Base-by-base conservation (phyloP, 306 rosid species). In the Malus orientalis region DNA sequence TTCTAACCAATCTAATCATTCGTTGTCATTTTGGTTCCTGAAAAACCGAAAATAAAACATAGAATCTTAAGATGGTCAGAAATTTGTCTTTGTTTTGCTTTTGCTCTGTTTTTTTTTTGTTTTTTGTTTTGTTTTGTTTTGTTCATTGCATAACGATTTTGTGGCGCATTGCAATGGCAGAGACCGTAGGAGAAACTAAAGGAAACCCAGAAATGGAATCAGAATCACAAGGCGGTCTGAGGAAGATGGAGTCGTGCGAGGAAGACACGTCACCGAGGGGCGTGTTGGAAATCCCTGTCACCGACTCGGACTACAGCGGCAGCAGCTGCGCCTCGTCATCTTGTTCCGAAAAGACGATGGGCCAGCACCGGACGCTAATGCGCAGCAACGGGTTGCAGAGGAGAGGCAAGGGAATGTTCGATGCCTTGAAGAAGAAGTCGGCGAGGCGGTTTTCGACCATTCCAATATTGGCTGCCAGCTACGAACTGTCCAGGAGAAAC, bases 191-290 rank as follows among this genome's bases (percentile, higher is more conserved):
- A 33, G 79, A 76, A 76, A 49, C 45, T 51, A 57, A 80, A 59
- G 74, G 84, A 83, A 86, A 69, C 67, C 80, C 67, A 71, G 85
- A 85, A 71, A 79, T 70, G 80, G 77, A 55, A 16, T 58, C 62
- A 58, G 55, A 51, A 6, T 64, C 69, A 9, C 69, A 15, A 7
- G 33, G 0, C 2, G 73, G 62, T 2, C 69, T 22, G 58, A 27
- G 69, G 77, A 80, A 33, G 81, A 61, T 36, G 22, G 70, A 74
- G 40, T 13, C 47, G 51, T 18, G 81, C 78, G 88, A 84, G 18
- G 93, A 74, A 0, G 86, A 89, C 33, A 11, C 59, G 11, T 95
- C 99, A 0, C 97, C 97, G 1, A 86, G 99, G 83, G 91, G 90
- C 1, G 90, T 95, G 53, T 44, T 95, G n/a, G 97, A 92, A 40